Percentiles rank a stretch among this genome's conserved stretches.
These are phyloP conservation scores for Cicer judaicum DNA, from an alignment of 306 rosid genomes.

Conservation along the genomic window DNA sequence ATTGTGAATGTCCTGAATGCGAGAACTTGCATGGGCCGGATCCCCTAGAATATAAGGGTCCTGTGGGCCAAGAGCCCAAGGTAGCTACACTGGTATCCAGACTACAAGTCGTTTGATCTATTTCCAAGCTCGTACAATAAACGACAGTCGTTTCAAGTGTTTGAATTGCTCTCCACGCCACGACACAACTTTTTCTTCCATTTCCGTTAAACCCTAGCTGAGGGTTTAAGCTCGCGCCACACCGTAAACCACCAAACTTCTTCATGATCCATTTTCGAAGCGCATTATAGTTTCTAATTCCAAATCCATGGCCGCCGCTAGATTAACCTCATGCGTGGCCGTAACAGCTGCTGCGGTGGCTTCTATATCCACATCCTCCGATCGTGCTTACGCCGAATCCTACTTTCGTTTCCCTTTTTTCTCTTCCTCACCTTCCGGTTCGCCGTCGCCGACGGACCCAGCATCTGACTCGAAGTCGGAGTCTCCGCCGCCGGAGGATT, in stretches of 20 bases:
- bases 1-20: too few species aligned
- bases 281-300: conserved; percentile 45
- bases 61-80: conserved; percentile 24
- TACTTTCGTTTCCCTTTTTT: conserved; percentile 65
- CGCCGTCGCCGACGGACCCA: conserved; percentile 52
- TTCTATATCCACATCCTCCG: conserved; percentile 58
- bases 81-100: background rate
- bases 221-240: conserved; percentile 54
- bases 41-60: background rate
- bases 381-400: conserved; percentile 65
- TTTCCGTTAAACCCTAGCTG: conserved; percentile 60
- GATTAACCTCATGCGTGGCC: conserved; percentile 68
- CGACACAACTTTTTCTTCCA: background rate
- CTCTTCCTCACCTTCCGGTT: conserved; percentile 58
- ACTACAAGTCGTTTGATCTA: conserved; percentile 1
- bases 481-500: conserved; percentile 62
- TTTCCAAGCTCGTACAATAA: background rate
- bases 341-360: conserved; percentile 77
- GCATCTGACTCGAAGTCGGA: conserved; percentile 57
- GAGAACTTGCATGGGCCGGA: too few species aligned
- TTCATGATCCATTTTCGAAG: conserved; percentile 18
- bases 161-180: conserved; percentile 47
- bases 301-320: conserved; percentile 66
- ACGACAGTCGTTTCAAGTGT: conserved; percentile 36
- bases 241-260: background rate